A percentile compares a stretch with the other conserved stretches of the same genome.
phyloP scores from a whole-genome alignment of 225 moss, liverwort and hornwort species.

The Pseudisothecium myosuroides region DNA sequence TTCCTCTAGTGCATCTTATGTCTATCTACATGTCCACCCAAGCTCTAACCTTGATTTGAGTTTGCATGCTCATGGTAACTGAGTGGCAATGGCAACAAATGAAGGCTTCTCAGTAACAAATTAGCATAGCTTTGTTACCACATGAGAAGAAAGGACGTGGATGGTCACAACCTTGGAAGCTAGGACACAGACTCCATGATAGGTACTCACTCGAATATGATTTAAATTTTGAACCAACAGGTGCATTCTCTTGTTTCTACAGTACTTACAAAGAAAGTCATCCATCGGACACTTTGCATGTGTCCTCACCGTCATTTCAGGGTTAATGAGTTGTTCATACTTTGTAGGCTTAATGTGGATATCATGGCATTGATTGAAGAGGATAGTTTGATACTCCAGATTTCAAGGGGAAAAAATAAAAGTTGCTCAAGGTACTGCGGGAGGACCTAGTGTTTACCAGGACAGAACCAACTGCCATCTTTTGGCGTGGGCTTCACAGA shows the following conservation, averaged over 20 bases:
- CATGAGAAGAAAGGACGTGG: not conserved
- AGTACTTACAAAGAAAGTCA: too few relatives aligned
- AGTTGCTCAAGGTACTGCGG: too few relatives aligned
- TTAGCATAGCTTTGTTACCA: not conserved
- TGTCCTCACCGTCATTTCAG: too few relatives aligned
- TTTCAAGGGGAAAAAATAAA: not conserved
- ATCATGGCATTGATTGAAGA: not conserved
- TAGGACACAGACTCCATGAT: too few relatives aligned
- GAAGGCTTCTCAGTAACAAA: not conserved
- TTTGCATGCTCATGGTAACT: accelerated
- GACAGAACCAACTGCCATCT: not conserved
- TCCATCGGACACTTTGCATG: too few relatives aligned
- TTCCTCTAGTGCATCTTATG: not conserved
- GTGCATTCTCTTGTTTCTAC: too few relatives aligned
- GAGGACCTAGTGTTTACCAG: not conserved
- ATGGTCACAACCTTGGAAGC: too few relatives aligned
- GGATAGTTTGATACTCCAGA: too few relatives aligned
- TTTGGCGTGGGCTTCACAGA: not conserved
- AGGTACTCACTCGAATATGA: too few relatives aligned
- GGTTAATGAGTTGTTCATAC: too few relatives aligned
- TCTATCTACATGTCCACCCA: not conserved
- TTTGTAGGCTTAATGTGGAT: not conserved
- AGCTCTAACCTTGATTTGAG: not conserved
- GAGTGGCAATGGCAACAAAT: not conserved
- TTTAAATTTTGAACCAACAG: too few relatives aligned